phyloP scores from a whole-genome alignment of 2,329 filamentous ascomycete genomes.

The Alternaria dauci region DNA sequence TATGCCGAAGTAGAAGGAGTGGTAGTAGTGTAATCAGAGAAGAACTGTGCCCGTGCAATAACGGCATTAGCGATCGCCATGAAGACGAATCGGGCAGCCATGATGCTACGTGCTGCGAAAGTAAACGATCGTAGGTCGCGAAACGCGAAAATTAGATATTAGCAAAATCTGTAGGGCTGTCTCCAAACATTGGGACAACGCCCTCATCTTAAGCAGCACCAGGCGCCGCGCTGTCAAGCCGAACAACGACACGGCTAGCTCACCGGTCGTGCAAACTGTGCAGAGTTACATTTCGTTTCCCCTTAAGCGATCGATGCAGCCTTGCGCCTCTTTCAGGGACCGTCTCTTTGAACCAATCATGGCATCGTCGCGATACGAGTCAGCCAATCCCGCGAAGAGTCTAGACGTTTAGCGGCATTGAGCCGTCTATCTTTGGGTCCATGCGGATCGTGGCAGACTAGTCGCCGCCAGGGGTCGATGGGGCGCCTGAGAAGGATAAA shows the following conservation, averaged over 20 bases:
- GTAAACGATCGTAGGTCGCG: slow-evolving; percentile 14
- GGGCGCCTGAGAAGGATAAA: slow-evolving; percentile 24
- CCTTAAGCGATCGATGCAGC: slow-evolving; percentile 28
- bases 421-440: slow-evolving; percentile 27
- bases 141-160: slow-evolving; percentile 22
- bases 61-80: slow-evolving; percentile 24
- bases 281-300: slow-evolving; percentile 30
- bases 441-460: slow-evolving; percentile 16
- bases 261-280: slow-evolving; percentile 28
- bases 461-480: slow-evolving; percentile 16
- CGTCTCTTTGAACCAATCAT: slow-evolving; percentile 20
- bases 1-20: slow-evolving; percentile 21
- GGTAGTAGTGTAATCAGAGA: neutral
- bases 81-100: slow-evolving; percentile 26
- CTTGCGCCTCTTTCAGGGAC: slow-evolving; percentile 21
- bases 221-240: slow-evolving; percentile 20
- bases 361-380: slow-evolving; percentile 15
- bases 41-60: slow-evolving; percentile 23
- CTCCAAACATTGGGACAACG: slow-evolving; percentile 19
- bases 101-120: slow-evolving; percentile 9
- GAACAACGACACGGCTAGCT: slow-evolving; percentile 22
- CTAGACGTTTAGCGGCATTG: slow-evolving; percentile 30
- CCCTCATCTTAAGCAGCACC: slow-evolving; percentile 33
- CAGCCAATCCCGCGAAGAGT: slow-evolving; percentile 11
- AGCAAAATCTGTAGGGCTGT: slow-evolving; percentile 15